Percentiles rank a stretch among this genome's conserved stretches.
These are phyloP conservation scores for Yamadazyma phyllophila DNA, from an alignment of 805 yeast species.

Conservation along the genomic window DNA sequence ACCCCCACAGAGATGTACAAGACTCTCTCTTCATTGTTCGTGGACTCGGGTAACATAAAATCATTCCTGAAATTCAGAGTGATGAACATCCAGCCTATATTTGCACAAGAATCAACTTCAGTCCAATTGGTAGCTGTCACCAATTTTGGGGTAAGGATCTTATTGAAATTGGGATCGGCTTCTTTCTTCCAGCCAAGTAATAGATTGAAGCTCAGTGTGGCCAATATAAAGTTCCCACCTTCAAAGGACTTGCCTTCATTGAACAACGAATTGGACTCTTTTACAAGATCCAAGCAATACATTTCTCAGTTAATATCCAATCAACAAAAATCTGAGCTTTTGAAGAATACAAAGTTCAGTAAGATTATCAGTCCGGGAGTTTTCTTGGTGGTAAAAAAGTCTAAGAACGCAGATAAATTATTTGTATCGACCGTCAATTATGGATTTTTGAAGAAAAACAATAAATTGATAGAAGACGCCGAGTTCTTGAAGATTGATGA, in stretches of 20 bases:
- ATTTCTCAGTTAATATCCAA: constrained; percentile 36
- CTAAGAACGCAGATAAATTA: constrained; percentile 45
- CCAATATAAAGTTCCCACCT: constrained; percentile 66
- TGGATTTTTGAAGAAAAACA: constrained; percentile 73
- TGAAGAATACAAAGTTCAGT: constrained; percentile 56
- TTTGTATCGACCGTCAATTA: constrained; percentile 83
- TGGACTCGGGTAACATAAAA: constrained; percentile 56
- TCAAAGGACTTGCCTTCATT: constrained; percentile 42
- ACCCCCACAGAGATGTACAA: constrained; percentile 47
- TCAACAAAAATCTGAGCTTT: constrained; percentile 53
- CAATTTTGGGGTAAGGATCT: constrained; percentile 78
- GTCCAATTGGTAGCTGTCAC: constrained; percentile 78
- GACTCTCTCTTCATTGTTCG: constrained; percentile 49
- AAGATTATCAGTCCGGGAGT: constrained; percentile 82
- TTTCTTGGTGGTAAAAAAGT: constrained; percentile 63
- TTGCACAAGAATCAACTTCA: constrained; percentile 62
- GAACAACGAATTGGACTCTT: constrained; percentile 41
- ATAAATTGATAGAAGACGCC: constrained; percentile 75
- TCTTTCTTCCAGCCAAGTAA: constrained; percentile 17
- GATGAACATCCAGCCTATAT: constrained; percentile 59
- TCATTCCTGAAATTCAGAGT: constrained; percentile 51
- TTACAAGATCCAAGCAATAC: constrained; percentile 40
- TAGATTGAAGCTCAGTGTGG: constrained; percentile 32
- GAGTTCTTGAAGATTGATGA: constrained; percentile 51
- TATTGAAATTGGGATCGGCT: constrained; percentile 48